phyloP scores from a whole-genome alignment of 371 early-diverging fungal genomes.

The Apophysomyces ossiformis region DNA sequence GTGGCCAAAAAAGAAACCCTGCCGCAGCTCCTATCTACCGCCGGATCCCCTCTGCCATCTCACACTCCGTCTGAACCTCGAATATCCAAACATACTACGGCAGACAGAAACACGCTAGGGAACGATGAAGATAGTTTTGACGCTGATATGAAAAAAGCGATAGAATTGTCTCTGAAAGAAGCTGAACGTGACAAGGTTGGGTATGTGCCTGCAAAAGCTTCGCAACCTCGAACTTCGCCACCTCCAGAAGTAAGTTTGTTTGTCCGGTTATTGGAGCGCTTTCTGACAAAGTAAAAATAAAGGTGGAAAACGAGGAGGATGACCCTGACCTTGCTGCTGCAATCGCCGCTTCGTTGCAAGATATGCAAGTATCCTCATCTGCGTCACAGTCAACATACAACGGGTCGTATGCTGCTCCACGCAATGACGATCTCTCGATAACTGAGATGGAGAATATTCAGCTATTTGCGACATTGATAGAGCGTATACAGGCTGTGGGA shows the following conservation, averaged over 20 bases:
- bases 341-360: conserved; percentile 90
- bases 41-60: background rate
- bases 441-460: conserved; percentile 76
- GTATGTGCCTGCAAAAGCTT: background rate
- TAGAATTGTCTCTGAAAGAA: conserved; percentile 86
- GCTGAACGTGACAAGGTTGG: conserved; percentile 56
- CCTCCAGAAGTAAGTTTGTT: background rate
- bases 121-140: conserved; percentile 63
- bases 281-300: background rate
- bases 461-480: conserved; percentile 70
- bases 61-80: background rate
- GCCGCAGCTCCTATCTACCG: conserved; percentile 1
- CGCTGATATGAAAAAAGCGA: conserved; percentile 88
- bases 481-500: conserved; percentile 54
- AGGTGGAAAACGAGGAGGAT: conserved; percentile 47
- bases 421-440: conserved; percentile 47
- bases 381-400: background rate
- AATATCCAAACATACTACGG: background rate
- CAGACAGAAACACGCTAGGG: background rate
- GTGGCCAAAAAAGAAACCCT: conserved; percentile 27
- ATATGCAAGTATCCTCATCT: conserved; percentile 44
- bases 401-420: conserved; percentile 11
- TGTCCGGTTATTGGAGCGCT: background rate
- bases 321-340: conserved; percentile 93
- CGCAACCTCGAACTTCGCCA: conserved; percentile 15